These are phyloP conservation scores for Candida krabiensis DNA, from an alignment of 805 yeast species.

Conservation along the genomic window DNA sequence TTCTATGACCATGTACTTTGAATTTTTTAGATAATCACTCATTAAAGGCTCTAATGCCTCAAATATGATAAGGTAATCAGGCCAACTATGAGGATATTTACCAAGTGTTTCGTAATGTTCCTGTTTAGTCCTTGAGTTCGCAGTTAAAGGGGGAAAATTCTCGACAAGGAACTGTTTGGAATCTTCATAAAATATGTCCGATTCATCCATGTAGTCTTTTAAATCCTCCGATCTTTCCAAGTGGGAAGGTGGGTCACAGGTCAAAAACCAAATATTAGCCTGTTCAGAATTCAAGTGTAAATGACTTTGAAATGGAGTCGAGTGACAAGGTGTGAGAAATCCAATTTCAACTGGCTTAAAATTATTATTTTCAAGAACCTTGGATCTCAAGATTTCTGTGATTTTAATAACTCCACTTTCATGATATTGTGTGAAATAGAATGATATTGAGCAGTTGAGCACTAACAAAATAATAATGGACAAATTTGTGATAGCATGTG, in stretches of 20 bases:
- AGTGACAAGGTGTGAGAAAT: constrained; percentile 93
- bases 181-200: constrained; percentile 76
- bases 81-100: constrained; percentile 54
- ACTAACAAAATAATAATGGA: constrained; percentile 6
- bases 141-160: constrained; percentile 45
- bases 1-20: constrained; percentile 44
- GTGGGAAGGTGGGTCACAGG: constrained; percentile 89
- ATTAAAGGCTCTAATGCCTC: constrained; percentile 56
- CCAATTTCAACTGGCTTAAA: constrained; percentile 56
- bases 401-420: constrained; percentile 86
- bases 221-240: constrained; percentile 35
- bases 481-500: constrained; percentile 8
- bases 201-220: constrained; percentile 70
- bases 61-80: constrained; percentile 71
- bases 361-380: constrained; percentile 20
- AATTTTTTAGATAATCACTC: constrained; percentile 33
- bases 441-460: constrained; percentile 17
- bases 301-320: constrained; percentile 92
- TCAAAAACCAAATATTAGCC: constrained; percentile 67
- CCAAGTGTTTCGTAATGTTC: constrained; percentile 7
- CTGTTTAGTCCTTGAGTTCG: constrained; percentile 1
- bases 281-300: constrained; percentile 53
- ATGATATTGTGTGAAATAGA: constrained; percentile 59
- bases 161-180: constrained; percentile 56
- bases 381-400: constrained; percentile 47